Evolutionary conservation across 2,329 filamentous ascomycete genomes (phyloP), one percentile per base, ranked within the genome.

Genomic region (Aspergillus brunneoviolaceus): DNA sequence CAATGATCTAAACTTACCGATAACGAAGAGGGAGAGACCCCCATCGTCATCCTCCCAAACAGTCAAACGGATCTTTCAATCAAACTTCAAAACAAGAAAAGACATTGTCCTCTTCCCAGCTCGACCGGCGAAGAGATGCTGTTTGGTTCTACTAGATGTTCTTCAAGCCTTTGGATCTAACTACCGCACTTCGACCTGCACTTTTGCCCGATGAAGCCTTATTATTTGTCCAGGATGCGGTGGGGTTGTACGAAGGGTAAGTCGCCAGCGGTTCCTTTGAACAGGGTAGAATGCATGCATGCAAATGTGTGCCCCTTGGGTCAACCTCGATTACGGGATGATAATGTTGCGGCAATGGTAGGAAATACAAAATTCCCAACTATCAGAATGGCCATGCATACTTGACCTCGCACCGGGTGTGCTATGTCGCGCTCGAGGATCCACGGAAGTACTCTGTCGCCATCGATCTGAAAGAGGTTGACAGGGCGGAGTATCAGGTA

Each of bases 301-400:
- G 21, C 42, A 19, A 9, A n/a, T 25, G 19, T 25, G 29, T 21
- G 33, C 35, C 35, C 33, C 25, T 29, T 7, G 47, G 35, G 12
- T 49, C 16, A 9, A 33, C 49, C 27, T 23, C 16, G 23, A 23
- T n/a, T 12, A 9, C 9, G 47, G 39, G 55, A 65, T 55, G 42
- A 65, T 65, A 63, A 55, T 63, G 51, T 65, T 61, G 49, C 55
- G 60, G 42, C 69, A 54, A 19, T 39, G 53, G 53, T 57, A 96
- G 92, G 68, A 98, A 97, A 80, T 95, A 89, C 81, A 99, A 99
- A 80, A 89, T 99, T 57, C 89, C 91, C 39, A 88, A 93, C 72
- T 92, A 96, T 67, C 95, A 99, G 75, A 92, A 96, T 80, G 95
- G 95, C 55, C 92, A 97, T 79, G 92, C 95, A 58, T 99, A 99